Percentiles rank a stretch among this genome's conserved stretches.
phyloP scores from a whole-genome alignment of 352 stramenopile species.

The Phytophthora chlamydospora region DNA sequence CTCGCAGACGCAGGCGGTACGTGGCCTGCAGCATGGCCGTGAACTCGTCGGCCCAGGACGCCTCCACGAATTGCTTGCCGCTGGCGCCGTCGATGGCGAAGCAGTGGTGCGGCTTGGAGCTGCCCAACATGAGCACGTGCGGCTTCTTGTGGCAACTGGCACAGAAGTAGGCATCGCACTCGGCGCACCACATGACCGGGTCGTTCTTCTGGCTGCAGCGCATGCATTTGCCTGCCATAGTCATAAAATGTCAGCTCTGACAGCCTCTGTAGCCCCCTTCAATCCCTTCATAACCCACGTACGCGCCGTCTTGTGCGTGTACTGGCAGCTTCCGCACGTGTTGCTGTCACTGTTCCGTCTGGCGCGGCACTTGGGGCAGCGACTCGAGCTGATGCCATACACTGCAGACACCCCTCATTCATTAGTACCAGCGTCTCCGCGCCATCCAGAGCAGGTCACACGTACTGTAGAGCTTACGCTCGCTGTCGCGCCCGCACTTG shows the following conservation, averaged over 20 bases:
- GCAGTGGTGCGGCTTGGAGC: conserved; percentile 45
- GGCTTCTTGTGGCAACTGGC: conserved; percentile 55
- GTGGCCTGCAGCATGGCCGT: conserved; percentile 31
- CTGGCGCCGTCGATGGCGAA: conserved; percentile 63
- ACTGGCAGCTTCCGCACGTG: conserved; percentile 52
- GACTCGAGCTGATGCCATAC: conserved; percentile 64
- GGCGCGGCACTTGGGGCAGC: conserved; percentile 52
- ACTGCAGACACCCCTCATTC: conserved; percentile 33
- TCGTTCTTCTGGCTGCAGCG: conserved; percentile 41
- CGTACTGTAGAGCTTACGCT: conserved; percentile 60
- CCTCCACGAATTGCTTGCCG: conserved; percentile 51
- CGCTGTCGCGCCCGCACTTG: conserved; percentile 59
- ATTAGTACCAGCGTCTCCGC: too few relatives aligned
- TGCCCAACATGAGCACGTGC: conserved; percentile 56
- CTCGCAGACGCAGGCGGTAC: conserved; percentile 37
- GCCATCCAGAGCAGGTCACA: neutral
- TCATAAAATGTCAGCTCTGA: too few relatives aligned
- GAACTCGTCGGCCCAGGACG: conserved; percentile 51
- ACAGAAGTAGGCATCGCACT: conserved; percentile 74
- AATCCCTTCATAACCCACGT: conserved; percentile 17
- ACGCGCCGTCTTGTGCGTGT: conserved; percentile 41
- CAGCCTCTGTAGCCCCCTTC: neutral
- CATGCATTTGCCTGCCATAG: conserved; percentile 46
- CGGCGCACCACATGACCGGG: conserved; percentile 65
- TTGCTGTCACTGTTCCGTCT: conserved; percentile 40